phyloP scores from a whole-genome alignment of 345 rosid species.

The Trapa incisa region DNA sequence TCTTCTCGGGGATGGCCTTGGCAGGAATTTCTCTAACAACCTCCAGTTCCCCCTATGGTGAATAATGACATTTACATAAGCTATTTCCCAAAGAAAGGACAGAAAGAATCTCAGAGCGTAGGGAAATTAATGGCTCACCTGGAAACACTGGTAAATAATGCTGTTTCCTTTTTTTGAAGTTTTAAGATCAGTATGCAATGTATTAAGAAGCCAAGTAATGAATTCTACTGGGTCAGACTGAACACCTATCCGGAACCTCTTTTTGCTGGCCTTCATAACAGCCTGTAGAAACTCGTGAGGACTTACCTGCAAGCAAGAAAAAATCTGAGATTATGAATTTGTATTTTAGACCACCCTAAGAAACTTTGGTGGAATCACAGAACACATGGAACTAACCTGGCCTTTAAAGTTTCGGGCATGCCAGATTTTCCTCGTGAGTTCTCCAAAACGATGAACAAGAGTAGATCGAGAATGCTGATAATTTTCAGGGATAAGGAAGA shows the following conservation, averaged over 20 bases:
- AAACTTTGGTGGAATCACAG: not conserved
- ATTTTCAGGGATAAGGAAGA: constrained; percentile 84
- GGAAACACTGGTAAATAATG: constrained; percentile 82
- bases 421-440: constrained; percentile 90
- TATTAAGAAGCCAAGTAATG: constrained; percentile 94
- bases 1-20: constrained; percentile 31
- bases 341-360: not conserved
- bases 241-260: constrained; percentile 70
- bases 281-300: constrained; percentile 99
- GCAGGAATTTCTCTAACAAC: constrained; percentile 67
- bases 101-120: not conserved
- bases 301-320: constrained; percentile 55
- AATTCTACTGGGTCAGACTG: constrained; percentile 97
- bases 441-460: constrained; percentile 90
- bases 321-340: constrained; percentile 2
- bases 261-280: constrained; percentile 89
- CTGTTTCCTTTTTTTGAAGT: constrained; percentile 49
- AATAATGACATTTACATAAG: constrained; percentile 7
- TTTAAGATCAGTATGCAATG: constrained; percentile 65
- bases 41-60: constrained; percentile 69
- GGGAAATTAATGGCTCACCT: constrained; percentile 30
- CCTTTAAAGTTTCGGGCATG: constrained; percentile 95
- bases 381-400: constrained; percentile 42
- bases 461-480: constrained; percentile 68
- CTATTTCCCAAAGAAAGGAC: not conserved